phyloP scores from a whole-genome alignment of 495 filamentous ascomycete species.

The Penicillium nucicola region DNA sequence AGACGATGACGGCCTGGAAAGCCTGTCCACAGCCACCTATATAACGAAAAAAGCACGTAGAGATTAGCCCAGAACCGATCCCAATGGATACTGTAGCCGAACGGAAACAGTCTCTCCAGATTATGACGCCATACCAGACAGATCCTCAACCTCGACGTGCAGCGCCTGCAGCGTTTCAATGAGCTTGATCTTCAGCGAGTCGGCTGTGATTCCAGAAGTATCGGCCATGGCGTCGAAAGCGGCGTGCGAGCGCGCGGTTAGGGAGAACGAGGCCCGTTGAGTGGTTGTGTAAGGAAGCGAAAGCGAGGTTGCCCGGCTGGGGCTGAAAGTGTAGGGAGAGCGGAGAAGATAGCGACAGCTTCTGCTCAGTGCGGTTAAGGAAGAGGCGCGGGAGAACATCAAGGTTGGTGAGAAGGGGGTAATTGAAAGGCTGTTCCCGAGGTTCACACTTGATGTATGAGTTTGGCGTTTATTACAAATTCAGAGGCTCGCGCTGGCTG shows the following conservation, averaged over 20 bases:
- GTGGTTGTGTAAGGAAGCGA: conserved; percentile 4
- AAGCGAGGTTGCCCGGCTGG: too few relatives aligned
- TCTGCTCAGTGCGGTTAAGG: conserved; percentile 38
- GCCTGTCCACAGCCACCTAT: conserved; percentile 96
- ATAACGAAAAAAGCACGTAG: not conserved
- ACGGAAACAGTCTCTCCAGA: conserved; percentile 3
- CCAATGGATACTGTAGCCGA: not conserved
- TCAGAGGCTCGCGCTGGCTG: conserved; percentile 5
- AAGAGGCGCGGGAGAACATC: conserved; percentile 43
- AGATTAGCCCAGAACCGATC: not conserved
- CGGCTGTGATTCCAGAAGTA: conserved; percentile 64
- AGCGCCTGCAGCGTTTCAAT: conserved; percentile 70
- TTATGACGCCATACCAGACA: conserved; percentile 65
- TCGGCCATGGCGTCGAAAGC: conserved; percentile 45
- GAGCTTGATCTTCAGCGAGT: conserved; percentile 64
- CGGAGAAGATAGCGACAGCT: conserved; percentile 43
- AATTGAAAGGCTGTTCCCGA: not conserved
- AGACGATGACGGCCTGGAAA: conserved; percentile 89
- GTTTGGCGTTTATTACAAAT: conserved; percentile 3
- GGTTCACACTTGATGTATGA: conserved; percentile 5
- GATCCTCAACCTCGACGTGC: conserved; percentile 88
- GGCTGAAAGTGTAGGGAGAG: conserved; percentile 1
- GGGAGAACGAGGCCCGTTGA: conserved; percentile 31
- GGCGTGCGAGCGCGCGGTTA: conserved; percentile 39
- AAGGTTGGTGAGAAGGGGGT: conserved; percentile 17